Conservation (phyloP, 2,329 filamentous ascomycete genomes). For the Ophiocordyceps camponoti-floridani region DNA sequence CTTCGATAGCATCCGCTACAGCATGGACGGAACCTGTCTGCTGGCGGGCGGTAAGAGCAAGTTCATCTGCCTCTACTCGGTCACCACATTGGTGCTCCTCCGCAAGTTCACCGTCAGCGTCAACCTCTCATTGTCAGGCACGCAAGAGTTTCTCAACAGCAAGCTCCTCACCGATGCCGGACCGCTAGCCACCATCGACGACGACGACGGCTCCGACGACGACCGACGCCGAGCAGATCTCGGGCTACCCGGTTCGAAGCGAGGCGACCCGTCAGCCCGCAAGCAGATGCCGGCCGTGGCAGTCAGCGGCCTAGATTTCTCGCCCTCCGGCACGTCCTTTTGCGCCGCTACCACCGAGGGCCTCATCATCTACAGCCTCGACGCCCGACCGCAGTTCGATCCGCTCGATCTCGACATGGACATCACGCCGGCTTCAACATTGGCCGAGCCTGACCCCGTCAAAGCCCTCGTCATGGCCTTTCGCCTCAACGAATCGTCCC, state of each 20-base stretch:
- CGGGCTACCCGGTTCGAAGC: conserved; percentile 68
- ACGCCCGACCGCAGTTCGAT: conserved; percentile 72
- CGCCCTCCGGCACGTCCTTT: conserved; percentile 76
- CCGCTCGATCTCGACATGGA: conserved; percentile 91
- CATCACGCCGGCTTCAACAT: conserved; percentile 73
- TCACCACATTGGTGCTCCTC: conserved; percentile 72
- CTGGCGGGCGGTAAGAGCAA: conserved; percentile 93
- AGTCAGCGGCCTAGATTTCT: conserved; percentile 71
- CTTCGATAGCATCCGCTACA: conserved; percentile 78
- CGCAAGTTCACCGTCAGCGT: conserved; percentile 94
- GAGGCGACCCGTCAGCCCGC: conserved; percentile 68
- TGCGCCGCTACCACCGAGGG: conserved; percentile 93
- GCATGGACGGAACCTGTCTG: conserved; percentile 78
- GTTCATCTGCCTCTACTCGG: conserved; percentile 95
- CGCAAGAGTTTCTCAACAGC: conserved; percentile 93
- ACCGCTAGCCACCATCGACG: conserved; percentile 67
- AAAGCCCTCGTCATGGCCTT: conserved; percentile 96
- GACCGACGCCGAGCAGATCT: conserved; percentile 61
- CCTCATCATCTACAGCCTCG: conserved; percentile 80
- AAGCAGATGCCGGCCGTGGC: conserved; percentile 66
- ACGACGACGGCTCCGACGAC: conserved; percentile 71
- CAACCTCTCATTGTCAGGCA: conserved; percentile 89
- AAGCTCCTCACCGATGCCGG: conserved; percentile 81
- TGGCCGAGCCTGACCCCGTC: conserved; percentile 64
- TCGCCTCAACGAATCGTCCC: conserved; percentile 69